These are phyloP conservation scores for Ophiostoma montium DNA, from an alignment of 2,329 filamentous ascomycete species.

Conservation along the genomic window DNA sequence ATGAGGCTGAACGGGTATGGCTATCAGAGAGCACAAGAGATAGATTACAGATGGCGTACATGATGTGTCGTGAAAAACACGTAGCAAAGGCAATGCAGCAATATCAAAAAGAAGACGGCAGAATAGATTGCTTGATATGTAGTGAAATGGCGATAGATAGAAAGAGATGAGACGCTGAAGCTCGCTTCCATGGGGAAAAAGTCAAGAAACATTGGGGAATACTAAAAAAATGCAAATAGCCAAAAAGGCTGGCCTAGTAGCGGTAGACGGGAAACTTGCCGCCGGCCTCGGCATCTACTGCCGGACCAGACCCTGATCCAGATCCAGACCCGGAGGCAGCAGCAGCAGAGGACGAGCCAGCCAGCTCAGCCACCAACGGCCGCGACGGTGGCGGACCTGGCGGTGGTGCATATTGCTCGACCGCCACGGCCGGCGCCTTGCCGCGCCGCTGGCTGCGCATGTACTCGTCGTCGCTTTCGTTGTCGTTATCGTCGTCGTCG, in stretches of 20 bases:
- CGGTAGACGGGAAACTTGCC: neutral
- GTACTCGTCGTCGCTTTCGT: slow-evolving; percentile 10
- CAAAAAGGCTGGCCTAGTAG: neutral
- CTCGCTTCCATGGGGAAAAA: too few species aligned
- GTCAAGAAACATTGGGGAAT: too few species aligned
- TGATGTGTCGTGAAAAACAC: too few species aligned
- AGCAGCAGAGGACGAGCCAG: neutral
- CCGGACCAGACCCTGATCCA: slow-evolving; percentile 1
- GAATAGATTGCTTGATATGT: too few species aligned
- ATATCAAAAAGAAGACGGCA: too few species aligned
- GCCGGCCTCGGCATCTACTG: slow-evolving; percentile 1
- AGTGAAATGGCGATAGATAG: too few species aligned
- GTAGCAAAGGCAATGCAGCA: too few species aligned
- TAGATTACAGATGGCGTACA: too few species aligned
- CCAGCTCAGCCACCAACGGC: neutral
- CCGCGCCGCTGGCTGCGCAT: slow-evolving; percentile 6
- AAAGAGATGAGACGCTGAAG: too few species aligned
- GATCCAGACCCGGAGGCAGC: neutral
- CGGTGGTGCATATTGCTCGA: neutral
- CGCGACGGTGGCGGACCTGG: neutral
- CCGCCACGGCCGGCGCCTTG: neutral
- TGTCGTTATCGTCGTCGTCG: slow-evolving; percentile 7
- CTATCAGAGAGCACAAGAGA: too few species aligned
- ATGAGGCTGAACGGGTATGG: too few species aligned
- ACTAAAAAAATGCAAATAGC: too few species aligned